phyloP scores from a whole-genome alignment of 805 yeast genomes.

The Suhomyces sp. region DNA sequence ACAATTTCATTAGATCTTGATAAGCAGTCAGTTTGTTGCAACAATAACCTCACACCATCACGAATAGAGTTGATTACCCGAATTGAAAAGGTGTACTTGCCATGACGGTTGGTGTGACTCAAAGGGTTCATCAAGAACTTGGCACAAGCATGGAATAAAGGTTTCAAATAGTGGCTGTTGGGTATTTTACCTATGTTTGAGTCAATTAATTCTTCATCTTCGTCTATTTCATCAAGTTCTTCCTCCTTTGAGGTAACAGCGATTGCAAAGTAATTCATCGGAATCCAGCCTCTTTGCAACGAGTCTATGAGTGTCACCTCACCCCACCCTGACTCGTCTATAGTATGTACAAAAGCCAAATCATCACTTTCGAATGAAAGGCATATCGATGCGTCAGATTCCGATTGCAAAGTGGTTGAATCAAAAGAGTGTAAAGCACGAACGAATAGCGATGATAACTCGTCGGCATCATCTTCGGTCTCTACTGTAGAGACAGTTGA shows the following conservation, averaged over 20 bases:
- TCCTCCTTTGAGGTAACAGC: slow-evolving; percentile 30
- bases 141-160: slow-evolving; percentile 61
- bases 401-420: slow-evolving; percentile 55
- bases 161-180: slow-evolving; percentile 49
- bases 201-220: slow-evolving; percentile 19
- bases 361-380: slow-evolving; percentile 68
- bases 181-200: slow-evolving; percentile 19
- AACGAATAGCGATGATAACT: slow-evolving; percentile 52
- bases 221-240: slow-evolving; percentile 19
- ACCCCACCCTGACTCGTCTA: slow-evolving; percentile 86
- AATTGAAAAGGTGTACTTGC: slow-evolving; percentile 52
- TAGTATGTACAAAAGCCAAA: slow-evolving; percentile 71
- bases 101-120: slow-evolving; percentile 40
- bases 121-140: slow-evolving; percentile 64
- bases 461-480: slow-evolving; percentile 33
- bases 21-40: slow-evolving; percentile 68
- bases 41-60: slow-evolving; percentile 64
- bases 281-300: slow-evolving; percentile 77
- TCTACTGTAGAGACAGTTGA: slow-evolving; percentile 2
- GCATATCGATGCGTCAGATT: slow-evolving; percentile 69
- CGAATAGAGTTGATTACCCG: slow-evolving; percentile 60
- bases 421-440: slow-evolving; percentile 60
- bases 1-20: slow-evolving; percentile 73
- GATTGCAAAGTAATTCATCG: slow-evolving; percentile 70
- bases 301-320: slow-evolving; percentile 70